Base-by-base conservation (phyloP, 352 stramenopile genomes). In the Globisporangium okanoganense region DNA sequence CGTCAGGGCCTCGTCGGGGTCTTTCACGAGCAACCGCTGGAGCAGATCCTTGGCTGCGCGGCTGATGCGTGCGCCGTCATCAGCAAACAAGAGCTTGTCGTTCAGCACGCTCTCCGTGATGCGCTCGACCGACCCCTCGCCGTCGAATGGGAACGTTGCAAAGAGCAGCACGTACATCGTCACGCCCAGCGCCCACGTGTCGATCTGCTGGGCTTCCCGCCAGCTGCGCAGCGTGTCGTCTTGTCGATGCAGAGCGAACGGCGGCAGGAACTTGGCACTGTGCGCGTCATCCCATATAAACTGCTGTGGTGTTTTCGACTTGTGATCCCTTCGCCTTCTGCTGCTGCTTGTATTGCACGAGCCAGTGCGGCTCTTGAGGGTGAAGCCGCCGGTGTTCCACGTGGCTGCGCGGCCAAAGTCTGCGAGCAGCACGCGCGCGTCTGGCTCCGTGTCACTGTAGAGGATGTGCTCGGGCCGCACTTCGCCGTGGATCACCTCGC, bases 381-480 rank as follows among this genome's bases (percentile, higher is more conserved):
- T 69, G 44, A 80, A 55, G 0, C 62, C 53, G 0, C 47, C 40
- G 3, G 31, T 49, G 24, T 47, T 40, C 80, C 78, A 90, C 16
- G 63, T 69, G 7, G 67, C 71, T 1, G 83, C 77, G 22, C 83
- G 79, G 1, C 83, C 83, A 60, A 93, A 93, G 36, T 82, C 76
- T 0, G 69, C 78, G 24, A 93, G 63, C 48, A 93, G 27, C 20
- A 90, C 78, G 25, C 79, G 75, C 24, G 83, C 68, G 53, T 88
- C 75, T 0, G 78, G 73, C 64, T 92, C 85, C 16, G 72, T 50
- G 35, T 90, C 81, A 41, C 66, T 85, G 58, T 85, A 92, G 0
- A 94, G 72, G 47, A 94, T 56, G 60, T 94, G 83, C 66, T 94
- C 82, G 0, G 81, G 85, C 0, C 82, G 71, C 35, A 94, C 61